A percentile compares a stretch with the other conserved stretches of the same genome.
Evolutionary conservation across 805 yeast genomes (phyloP).

Genomic region (Blastobotrys robertii): DNA sequence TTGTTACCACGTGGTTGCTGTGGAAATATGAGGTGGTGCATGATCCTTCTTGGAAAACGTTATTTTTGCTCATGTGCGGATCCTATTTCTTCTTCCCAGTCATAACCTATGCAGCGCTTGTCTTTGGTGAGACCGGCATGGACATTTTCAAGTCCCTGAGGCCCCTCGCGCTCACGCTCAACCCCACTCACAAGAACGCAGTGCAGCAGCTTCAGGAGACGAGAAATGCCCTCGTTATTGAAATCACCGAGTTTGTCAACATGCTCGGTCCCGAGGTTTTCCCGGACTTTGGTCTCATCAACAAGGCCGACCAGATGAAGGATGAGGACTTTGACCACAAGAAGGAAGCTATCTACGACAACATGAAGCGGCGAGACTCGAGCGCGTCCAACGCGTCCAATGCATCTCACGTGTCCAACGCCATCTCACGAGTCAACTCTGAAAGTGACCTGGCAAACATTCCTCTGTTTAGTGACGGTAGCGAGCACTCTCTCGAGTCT

Average conservation of each 20-base stretch:
- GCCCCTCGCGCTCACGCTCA: conserved; percentile 53
- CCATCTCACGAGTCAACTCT: conserved; percentile 52
- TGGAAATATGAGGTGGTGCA: conserved; percentile 22
- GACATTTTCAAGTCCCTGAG: conserved; percentile 75
- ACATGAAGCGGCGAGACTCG: background rate
- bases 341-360: background rate
- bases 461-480: conserved; percentile 44
- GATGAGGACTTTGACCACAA: background rate
- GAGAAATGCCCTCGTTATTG: conserved; percentile 53
- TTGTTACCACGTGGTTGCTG: conserved; percentile 29
- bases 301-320: conserved; percentile 5
- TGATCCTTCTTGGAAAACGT: conserved; percentile 21
- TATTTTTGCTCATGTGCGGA: conserved; percentile 32
- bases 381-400: conserved; percentile 9
- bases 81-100: conserved; percentile 55
- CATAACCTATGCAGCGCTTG: conserved; percentile 82
- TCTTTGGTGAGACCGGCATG: conserved; percentile 89
- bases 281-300: conserved; percentile 59
- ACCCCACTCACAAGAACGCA: conserved; percentile 29
- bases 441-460: conserved; percentile 53
- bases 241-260: conserved; percentile 73
- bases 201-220: conserved; percentile 46
- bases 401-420: conserved; percentile 41
- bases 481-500: conserved; percentile 1
- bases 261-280: conserved; percentile 74